Percentiles rank a stretch among this genome's conserved stretches.
phyloP scores from a whole-genome alignment of 208 protist species.

The Wallacemonas sp. region DNA sequence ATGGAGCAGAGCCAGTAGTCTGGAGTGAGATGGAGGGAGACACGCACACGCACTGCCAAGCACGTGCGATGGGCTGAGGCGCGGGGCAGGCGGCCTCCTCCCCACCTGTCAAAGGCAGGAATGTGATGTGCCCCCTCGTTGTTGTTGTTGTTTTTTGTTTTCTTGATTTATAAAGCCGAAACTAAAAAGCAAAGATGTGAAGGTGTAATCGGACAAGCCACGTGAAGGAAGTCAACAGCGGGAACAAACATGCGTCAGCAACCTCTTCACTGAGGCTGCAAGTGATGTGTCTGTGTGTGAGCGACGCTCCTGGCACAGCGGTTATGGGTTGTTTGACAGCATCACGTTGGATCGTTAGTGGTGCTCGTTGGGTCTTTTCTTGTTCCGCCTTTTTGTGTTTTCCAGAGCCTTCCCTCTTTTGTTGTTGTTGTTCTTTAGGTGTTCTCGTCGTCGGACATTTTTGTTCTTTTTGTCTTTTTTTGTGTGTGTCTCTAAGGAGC shows the following conservation, averaged over 20 bases:
- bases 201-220: neutral
- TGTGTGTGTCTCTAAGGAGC: neutral
- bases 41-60: conserved; percentile 13
- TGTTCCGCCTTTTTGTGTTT: too few relatives aligned
- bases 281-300: too few relatives aligned
- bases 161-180: neutral
- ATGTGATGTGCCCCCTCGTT: too few relatives aligned
- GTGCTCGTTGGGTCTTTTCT: too few relatives aligned
- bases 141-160: conserved; percentile 2
- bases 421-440: neutral
- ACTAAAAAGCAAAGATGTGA: neutral
- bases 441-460: too few relatives aligned
- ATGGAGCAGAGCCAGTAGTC: conserved; percentile 47
- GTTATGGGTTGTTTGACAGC: too few relatives aligned
- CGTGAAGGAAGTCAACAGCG: neutral
- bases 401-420: neutral
- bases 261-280: too few relatives aligned
- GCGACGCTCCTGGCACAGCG: too few relatives aligned
- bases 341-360: too few relatives aligned
- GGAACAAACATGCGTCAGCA: conserved; percentile 2
- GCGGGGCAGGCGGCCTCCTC: too few relatives aligned
- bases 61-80: too few relatives aligned
- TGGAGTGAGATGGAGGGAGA: conserved; percentile 12
- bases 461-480: neutral
- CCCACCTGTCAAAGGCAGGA: too few relatives aligned